Evolutionary conservation across 1,284 basidiomycete genomes (phyloP).

Genomic region (Naganishia cerealis): DNA sequence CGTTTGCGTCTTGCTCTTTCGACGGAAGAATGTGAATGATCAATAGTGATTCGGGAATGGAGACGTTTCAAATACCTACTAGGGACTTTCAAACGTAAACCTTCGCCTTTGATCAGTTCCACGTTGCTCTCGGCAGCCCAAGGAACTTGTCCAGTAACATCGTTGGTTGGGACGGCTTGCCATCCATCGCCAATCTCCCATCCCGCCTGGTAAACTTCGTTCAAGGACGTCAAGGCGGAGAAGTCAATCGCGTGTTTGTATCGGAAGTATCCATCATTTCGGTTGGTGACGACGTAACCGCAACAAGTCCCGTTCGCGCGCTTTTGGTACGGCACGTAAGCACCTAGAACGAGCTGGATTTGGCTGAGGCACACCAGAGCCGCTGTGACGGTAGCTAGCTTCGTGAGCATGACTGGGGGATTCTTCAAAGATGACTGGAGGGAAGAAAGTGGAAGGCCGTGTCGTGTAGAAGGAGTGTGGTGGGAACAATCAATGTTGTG

Average conservation of each 20-base stretch:
- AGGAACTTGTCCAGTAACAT: not conserved
- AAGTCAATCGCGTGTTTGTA: conserved; percentile 15
- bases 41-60: not conserved
- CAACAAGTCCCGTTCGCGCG: conserved; percentile 15
- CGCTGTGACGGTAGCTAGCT: conserved; percentile 1
- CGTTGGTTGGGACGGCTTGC: conserved; percentile 1
- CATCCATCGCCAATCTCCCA: conserved; percentile 18
- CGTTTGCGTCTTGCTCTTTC: conserved; percentile 16
- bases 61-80: not conserved
- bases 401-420: not conserved
- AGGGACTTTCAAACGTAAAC: conserved; percentile 14
- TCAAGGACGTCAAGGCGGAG: conserved; percentile 8
- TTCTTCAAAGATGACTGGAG: not conserved
- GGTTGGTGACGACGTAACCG: conserved; percentile 13
- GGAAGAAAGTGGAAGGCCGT: not conserved
- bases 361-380: conserved; percentile 16
- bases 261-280: conserved; percentile 6
- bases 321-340: not conserved
- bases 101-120: conserved; percentile 1
- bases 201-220: conserved; percentile 5
- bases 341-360: not conserved
- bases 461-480: not conserved
- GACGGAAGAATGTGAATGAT: not conserved
- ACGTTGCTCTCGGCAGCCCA: conserved; percentile 13
- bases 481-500: not conserved